phyloP scores from a whole-genome alignment of 2,329 filamentous ascomycete species.

The Rhytidhysteron rufulum region DNA sequence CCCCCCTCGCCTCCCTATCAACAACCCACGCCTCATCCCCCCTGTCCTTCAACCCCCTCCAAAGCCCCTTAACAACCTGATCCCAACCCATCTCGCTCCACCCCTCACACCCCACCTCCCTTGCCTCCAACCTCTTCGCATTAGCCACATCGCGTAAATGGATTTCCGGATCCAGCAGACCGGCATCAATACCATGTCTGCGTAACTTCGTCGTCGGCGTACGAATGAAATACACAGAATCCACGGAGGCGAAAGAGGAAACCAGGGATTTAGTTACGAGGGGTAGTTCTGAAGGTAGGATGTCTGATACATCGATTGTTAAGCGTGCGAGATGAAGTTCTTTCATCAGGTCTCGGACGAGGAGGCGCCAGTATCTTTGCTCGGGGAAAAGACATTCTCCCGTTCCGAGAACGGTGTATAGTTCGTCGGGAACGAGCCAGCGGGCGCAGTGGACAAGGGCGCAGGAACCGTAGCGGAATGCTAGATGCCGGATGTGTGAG shows the following conservation, averaged over 20 bases:
- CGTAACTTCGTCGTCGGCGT: no score
- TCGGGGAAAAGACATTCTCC: not conserved
- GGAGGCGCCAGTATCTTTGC: not conserved
- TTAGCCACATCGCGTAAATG: no score
- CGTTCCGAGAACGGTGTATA: constrained; percentile 20
- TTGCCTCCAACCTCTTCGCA: no score
- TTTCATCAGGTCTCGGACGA: not conserved
- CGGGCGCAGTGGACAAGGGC: constrained; percentile 26
- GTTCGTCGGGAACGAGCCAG: constrained; percentile 24
- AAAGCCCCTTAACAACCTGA: no score
- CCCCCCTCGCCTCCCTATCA: no score
- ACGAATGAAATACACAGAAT: not conserved
- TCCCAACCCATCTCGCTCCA: no score
- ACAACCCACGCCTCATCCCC: no score
- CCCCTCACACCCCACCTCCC: no score
- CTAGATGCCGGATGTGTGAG: constrained; percentile 15
- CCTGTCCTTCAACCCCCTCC: no score
- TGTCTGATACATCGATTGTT: not conserved
- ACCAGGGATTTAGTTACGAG: not conserved
- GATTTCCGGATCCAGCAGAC: no score
- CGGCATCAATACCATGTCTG: no score
- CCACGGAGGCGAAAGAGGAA: not conserved
- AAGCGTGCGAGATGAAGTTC: not conserved
- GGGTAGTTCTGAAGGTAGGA: not conserved
- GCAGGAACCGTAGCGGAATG: constrained; percentile 16